These are phyloP conservation scores for Fusarium mundagurra DNA, from an alignment of 2,329 filamentous ascomycete species.

Conservation along the genomic window DNA sequence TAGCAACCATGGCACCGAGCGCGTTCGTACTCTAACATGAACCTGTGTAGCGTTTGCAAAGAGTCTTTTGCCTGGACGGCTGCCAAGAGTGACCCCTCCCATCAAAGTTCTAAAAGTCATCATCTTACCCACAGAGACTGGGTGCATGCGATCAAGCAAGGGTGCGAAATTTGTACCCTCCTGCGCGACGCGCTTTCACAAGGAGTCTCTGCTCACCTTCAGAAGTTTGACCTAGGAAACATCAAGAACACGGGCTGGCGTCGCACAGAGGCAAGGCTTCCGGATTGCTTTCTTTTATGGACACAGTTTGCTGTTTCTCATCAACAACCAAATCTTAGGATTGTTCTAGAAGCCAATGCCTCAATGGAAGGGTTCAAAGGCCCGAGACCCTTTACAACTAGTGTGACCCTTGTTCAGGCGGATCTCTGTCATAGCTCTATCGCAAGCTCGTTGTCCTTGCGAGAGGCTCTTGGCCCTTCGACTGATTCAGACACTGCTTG, in stretches of 20 bases:
- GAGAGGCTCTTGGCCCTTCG: no score
- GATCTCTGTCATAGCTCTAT: not conserved
- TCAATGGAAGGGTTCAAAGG: not conserved
- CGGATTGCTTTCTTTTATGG: not conserved
- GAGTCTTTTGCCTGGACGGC: not conserved
- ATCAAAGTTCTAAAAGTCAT: not conserved
- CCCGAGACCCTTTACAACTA: not conserved
- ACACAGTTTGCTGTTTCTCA: no score
- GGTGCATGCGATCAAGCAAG: not conserved
- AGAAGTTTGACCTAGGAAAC: not conserved
- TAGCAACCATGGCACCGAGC: no score
- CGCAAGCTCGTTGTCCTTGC: not conserved
- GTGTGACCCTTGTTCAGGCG: no score
- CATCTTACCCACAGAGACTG: not conserved
- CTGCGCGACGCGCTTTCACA: accelerated
- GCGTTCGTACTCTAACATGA: accelerated
- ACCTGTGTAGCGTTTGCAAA: accelerated
- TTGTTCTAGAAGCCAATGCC: not conserved
- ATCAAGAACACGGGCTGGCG: accelerated
- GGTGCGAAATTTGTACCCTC: not conserved
- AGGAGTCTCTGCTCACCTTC: not conserved
- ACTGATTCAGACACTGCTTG: not conserved
- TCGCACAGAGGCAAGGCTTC: no score
- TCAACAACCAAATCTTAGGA: accelerated
- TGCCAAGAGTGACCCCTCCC: not conserved